Conservation (phyloP, 345 rosid species). For the Hibiscus tridactylites region DNA sequence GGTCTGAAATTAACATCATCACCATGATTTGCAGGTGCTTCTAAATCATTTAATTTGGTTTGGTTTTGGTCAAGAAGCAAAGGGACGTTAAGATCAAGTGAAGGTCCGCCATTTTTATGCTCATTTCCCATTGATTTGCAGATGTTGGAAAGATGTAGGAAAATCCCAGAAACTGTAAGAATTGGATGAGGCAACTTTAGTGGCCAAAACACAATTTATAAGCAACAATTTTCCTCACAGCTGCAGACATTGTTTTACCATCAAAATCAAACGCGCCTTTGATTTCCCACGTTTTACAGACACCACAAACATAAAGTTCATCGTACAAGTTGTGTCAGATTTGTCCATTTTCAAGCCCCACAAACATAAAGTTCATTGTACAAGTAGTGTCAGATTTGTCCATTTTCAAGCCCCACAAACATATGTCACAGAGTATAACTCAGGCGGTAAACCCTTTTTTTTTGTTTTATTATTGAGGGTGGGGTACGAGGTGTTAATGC, state of each 20-base stretch:
- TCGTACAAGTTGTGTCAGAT: no score
- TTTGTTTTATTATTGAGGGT: no score
- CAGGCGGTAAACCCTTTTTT: no score
- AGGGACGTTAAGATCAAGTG: constrained; percentile 17
- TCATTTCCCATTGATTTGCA: background rate
- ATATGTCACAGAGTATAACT: no score
- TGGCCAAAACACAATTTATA: background rate
- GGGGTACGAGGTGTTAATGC: no score
- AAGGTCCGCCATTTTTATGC: background rate
- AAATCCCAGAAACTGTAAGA: background rate
- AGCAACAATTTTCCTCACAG: background rate
- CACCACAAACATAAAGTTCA: no score
- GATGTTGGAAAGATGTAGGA: background rate
- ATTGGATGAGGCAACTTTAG: no score
- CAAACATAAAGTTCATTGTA: no score
- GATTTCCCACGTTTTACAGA: background rate
- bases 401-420: no score
- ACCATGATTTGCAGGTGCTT: constrained; percentile 10
- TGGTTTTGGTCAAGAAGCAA: constrained; percentile 16
- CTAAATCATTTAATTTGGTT: constrained; percentile 24
- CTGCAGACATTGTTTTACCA: background rate
- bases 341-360: no score
- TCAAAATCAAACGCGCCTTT: background rate
- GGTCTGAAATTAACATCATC: constrained; percentile 3
- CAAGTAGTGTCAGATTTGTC: no score